Evolutionary conservation across 805 yeast species (phyloP).

Genomic region (Helenozyma baotianmanensis): DNA sequence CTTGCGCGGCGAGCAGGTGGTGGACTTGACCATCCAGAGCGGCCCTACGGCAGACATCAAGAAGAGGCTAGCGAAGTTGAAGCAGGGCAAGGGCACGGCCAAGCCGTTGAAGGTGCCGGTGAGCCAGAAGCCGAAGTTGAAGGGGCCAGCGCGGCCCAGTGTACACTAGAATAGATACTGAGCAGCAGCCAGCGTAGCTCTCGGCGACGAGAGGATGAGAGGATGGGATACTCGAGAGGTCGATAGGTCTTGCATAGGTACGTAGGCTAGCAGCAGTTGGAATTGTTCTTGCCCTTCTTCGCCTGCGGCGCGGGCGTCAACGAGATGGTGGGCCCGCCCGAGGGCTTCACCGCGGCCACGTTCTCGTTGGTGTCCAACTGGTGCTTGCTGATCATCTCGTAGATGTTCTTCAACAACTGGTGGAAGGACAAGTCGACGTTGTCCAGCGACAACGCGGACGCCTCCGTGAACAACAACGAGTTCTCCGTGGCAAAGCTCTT

Average conservation of each 20-base stretch:
- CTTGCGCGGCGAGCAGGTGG: slow-evolving; percentile 82
- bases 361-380: slow-evolving; percentile 84
- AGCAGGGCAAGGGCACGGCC: slow-evolving; percentile 22
- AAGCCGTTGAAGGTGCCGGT: slow-evolving; percentile 35
- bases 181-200: not conserved
- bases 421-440: slow-evolving; percentile 94
- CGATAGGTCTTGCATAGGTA: too few species aligned
- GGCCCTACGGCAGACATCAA: slow-evolving; percentile 49
- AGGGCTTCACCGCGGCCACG: slow-evolving; percentile 50
- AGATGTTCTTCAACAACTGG: slow-evolving; percentile 86
- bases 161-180: not conserved
- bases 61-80: slow-evolving; percentile 21
- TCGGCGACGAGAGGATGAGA: not conserved
- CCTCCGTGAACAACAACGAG: slow-evolving; percentile 88
- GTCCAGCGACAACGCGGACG: slow-evolving; percentile 89
- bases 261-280: slow-evolving; percentile 74
- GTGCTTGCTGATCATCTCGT: slow-evolving; percentile 90
- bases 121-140: slow-evolving; percentile 21
- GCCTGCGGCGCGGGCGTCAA: slow-evolving; percentile 92
- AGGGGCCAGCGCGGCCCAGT: slow-evolving; percentile 18
- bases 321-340: slow-evolving; percentile 82
- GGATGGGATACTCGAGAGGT: too few species aligned
- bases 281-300: slow-evolving; percentile 52
- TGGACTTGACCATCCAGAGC: slow-evolving; percentile 63
- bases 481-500: slow-evolving; percentile 91